phyloP scores from a whole-genome alignment of 208 protist genomes.

The Borovskyia barvae region DNA sequence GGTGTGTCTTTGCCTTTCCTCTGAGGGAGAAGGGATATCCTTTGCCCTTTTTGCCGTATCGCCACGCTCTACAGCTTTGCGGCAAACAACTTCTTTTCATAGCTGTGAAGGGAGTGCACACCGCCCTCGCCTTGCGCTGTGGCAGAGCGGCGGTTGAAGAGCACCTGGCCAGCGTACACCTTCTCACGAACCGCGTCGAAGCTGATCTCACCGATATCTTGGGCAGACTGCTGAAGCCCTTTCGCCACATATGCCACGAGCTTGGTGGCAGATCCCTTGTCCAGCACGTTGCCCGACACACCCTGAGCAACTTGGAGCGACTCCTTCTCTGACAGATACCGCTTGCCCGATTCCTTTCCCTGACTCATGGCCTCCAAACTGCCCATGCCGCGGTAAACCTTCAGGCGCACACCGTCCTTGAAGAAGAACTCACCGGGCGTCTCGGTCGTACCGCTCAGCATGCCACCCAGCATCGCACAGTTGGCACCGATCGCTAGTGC shows the following conservation, averaged over 20 bases:
- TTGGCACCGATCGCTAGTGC: conserved; percentile 92
- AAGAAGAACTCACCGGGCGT: conserved; percentile 94
- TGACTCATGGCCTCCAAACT: conserved; percentile 94
- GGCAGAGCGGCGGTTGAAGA: conserved; percentile 89
- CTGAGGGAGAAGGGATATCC: no score
- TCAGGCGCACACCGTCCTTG: conserved; percentile 89
- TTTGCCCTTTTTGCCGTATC: neutral
- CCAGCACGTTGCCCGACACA: conserved; percentile 87
- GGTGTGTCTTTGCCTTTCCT: no score
- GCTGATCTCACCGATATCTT: conserved; percentile 91
- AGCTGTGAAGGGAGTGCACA: conserved; percentile 91
- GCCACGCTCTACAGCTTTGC: conserved; percentile 57
- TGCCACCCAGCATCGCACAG: conserved; percentile 86
- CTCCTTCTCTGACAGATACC: conserved; percentile 91
- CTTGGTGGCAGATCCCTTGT: conserved; percentile 88
- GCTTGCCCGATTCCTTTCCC: conserved; percentile 85
- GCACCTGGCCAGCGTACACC: conserved; percentile 90
- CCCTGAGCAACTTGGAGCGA: conserved; percentile 92
- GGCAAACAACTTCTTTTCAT: conserved; percentile 89
- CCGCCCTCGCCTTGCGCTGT: conserved; percentile 92
- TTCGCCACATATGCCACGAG: conserved; percentile 90
- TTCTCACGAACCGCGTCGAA: conserved; percentile 79
- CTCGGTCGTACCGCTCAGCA: conserved; percentile 92
- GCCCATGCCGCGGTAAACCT: conserved; percentile 97
- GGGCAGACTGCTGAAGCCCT: conserved; percentile 91